phyloP scores from a whole-genome alignment of 1,139 yeast species.

The Citeromyces siamensis region DNA sequence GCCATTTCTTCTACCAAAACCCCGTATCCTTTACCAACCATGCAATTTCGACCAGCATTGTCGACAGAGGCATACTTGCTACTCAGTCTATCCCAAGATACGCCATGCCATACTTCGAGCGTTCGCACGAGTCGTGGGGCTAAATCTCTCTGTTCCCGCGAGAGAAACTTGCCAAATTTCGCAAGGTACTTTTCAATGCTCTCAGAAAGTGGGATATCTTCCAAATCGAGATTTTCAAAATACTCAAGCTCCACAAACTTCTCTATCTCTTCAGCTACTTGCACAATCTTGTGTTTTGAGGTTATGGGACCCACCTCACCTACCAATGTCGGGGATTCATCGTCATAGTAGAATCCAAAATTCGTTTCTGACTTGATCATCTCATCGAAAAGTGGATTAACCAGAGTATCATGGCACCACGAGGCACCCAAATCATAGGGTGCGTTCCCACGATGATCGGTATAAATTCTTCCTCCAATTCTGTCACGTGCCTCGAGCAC shows the following conservation, averaged over 20 bases:
- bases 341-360: slow-evolving; percentile 32
- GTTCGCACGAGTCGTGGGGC: slow-evolving; percentile 39
- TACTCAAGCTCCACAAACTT: slow-evolving; percentile 44
- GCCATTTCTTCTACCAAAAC: slow-evolving; percentile 33
- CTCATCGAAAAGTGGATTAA: slow-evolving; percentile 53
- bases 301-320: slow-evolving; percentile 18
- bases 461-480: slow-evolving; percentile 46
- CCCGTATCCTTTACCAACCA: slow-evolving; percentile 49
- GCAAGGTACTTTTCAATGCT: slow-evolving; percentile 33
- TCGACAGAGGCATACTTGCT: slow-evolving; percentile 55
- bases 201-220: slow-evolving; percentile 39
- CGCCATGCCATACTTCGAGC: slow-evolving; percentile 71
- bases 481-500: slow-evolving; percentile 46
- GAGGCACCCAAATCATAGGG: slow-evolving; percentile 73
- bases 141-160: slow-evolving; percentile 34
- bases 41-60: slow-evolving; percentile 65
- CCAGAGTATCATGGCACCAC: slow-evolving; percentile 79
- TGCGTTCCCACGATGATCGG: slow-evolving; percentile 17
- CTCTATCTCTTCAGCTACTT: slow-evolving; percentile 44
- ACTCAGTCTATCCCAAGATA: slow-evolving; percentile 53
- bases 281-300: slow-evolving; percentile 23
- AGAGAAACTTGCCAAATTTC: slow-evolving; percentile 31
- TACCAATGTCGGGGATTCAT: slow-evolving; percentile 21
- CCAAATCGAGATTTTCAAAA: slow-evolving; percentile 31
- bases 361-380: slow-evolving; percentile 17